Evolutionary conservation across 371 early-diverging fungal genomes (phyloP).

Genomic region (Entomophthora muscae): DNA sequence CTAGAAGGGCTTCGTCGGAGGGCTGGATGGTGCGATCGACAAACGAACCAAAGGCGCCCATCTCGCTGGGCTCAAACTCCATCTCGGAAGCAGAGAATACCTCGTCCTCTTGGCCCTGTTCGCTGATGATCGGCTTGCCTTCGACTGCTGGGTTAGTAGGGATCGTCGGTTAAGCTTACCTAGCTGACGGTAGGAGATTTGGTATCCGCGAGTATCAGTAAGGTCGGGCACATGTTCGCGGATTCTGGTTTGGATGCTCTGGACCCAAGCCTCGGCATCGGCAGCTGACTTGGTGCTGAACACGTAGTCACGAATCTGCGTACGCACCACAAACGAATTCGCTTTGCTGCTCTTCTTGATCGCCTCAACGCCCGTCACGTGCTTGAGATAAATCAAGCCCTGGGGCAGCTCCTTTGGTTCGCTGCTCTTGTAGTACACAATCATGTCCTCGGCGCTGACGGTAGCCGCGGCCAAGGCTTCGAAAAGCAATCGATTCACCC

Average conservation of each 20-base stretch:
- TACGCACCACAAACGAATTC: constrained; percentile 18
- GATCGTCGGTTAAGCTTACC: not conserved
- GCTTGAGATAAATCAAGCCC: constrained; percentile 22
- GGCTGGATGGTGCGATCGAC: too few species aligned
- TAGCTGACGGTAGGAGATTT: constrained; percentile 1
- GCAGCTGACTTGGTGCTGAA: constrained; percentile 18
- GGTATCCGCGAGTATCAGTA: constrained; percentile 4
- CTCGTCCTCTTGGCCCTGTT: not conserved
- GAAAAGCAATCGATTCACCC: constrained; percentile 17
- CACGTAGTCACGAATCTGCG: constrained; percentile 19
- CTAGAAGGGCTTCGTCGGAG: too few species aligned
- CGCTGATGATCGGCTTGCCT: not conserved
- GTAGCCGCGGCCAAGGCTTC: constrained; percentile 23
- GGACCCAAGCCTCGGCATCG: constrained; percentile 20
- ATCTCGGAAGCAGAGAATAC: constrained; percentile 8
- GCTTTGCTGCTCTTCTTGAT: constrained; percentile 17
- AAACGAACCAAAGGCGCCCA: too few species aligned
- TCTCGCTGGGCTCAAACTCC: constrained; percentile 6
- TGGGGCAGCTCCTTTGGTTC: constrained; percentile 15
- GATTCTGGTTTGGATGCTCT: constrained; percentile 14
- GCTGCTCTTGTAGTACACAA: constrained; percentile 21
- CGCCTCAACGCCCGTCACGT: constrained; percentile 16
- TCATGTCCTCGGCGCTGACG: constrained; percentile 17
- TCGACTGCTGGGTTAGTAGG: not conserved
- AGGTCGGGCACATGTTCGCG: not conserved